These are phyloP conservation scores for Mangifera indica DNA, from an alignment of 345 rosid species.

Conservation along the genomic window DNA sequence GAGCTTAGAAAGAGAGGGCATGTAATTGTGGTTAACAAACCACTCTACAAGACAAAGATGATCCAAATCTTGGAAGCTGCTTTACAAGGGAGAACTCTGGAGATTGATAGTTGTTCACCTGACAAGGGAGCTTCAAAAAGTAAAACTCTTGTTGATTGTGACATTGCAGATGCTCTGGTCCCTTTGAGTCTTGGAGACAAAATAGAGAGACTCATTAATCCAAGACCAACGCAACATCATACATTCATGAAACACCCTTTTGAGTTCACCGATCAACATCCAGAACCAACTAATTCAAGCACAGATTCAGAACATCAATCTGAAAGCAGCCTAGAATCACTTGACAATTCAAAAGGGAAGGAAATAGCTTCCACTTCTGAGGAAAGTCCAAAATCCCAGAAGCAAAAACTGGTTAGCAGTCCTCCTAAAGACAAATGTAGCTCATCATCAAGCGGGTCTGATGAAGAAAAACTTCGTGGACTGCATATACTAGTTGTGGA, in stretches of 20 bases:
- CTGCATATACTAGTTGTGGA: slow-evolving; percentile 78
- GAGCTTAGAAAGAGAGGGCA: slow-evolving; percentile 86
- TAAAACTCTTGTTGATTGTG: no score
- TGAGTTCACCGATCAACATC: no score
- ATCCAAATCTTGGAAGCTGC: slow-evolving; percentile 71
- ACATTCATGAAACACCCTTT: no score
- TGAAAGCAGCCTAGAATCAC: slow-evolving; percentile 13
- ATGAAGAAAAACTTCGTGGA: slow-evolving; percentile 60
- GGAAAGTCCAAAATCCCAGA: slow-evolving; percentile 21
- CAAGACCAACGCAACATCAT: no score
- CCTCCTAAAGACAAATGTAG: slow-evolving; percentile 32
- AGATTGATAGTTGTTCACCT: slow-evolving; percentile 31
- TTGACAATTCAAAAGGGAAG: neutral
- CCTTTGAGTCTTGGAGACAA: no score
- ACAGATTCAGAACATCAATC: slow-evolving; percentile 15
- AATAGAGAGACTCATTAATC: no score
- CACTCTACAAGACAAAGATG: slow-evolving; percentile 89
- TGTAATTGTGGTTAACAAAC: slow-evolving; percentile 71
- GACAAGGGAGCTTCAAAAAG: neutral
- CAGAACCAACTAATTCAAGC: slow-evolving; percentile 21
- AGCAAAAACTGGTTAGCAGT: slow-evolving; percentile 25
- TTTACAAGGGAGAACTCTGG: slow-evolving; percentile 46
- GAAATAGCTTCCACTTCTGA: neutral
- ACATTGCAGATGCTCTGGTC: no score
- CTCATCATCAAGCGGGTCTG: slow-evolving; percentile 34